Evolutionary conservation across 2,329 filamentous ascomycete species (phyloP).

Genomic region (Fusarium nodosum): DNA sequence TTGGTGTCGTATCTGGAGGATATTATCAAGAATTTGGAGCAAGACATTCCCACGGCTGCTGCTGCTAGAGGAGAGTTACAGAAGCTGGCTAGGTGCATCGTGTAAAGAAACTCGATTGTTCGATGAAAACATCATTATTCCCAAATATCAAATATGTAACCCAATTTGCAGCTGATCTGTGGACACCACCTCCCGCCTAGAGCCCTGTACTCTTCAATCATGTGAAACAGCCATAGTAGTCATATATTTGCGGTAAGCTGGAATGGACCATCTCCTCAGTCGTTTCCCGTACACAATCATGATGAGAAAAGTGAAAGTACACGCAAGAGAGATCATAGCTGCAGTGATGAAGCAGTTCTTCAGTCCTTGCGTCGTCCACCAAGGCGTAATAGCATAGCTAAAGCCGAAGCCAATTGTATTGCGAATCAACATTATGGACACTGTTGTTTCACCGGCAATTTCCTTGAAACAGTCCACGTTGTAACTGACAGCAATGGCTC

Average conservation of each 20-base stretch:
- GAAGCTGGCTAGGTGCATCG: constrained; percentile 1
- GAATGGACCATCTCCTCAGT: background rate
- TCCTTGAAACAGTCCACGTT: constrained; percentile 9
- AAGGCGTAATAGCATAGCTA: constrained; percentile 10
- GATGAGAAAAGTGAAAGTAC: background rate
- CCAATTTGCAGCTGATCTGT: background rate
- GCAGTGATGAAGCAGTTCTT: constrained; percentile 10
- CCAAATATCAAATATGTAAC: no score
- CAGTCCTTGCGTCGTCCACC: constrained; percentile 9
- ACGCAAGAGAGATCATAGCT: background rate
- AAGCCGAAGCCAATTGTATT: constrained; percentile 14
- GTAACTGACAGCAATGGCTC: constrained; percentile 6
- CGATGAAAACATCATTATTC: background rate
- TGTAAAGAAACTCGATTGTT: background rate
- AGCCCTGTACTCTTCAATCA: background rate
- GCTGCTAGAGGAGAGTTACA: constrained; percentile 4
- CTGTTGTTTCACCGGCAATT: background rate
- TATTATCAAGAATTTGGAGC: constrained; percentile 7
- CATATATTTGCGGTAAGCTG: background rate
- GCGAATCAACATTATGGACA: background rate
- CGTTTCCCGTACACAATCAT: constrained; percentile 4
- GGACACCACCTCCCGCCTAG: rapidly evolving
- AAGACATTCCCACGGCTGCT: background rate
- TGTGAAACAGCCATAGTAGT: background rate
- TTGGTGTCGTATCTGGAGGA: constrained; percentile 2